phyloP scores from a whole-genome alignment of 202 grass and related monocot genomes.

The Carex arenaria region DNA sequence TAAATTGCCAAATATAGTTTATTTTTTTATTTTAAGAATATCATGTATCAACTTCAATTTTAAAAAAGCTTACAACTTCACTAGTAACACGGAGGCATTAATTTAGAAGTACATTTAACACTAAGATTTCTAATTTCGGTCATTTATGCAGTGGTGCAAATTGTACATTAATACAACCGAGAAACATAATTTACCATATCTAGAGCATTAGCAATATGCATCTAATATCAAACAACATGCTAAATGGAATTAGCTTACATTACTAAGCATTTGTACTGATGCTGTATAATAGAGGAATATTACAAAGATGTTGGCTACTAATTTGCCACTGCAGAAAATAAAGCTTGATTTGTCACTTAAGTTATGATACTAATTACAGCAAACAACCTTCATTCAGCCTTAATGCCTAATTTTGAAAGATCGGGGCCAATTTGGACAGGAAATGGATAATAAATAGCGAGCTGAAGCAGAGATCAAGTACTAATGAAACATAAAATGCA shows the following conservation, averaged over 20 bases:
- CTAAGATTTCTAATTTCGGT: neutral
- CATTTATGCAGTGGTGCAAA: neutral
- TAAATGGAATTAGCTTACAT: neutral
- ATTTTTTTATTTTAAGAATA: neutral
- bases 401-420: neutral
- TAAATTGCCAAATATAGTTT: constrained; percentile 4
- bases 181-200: constrained; percentile 7
- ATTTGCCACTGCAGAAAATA: neutral
- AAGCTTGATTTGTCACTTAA: neutral
- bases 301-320: neutral
- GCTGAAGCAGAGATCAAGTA: constrained; percentile 19
- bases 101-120: neutral
- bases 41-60: neutral
- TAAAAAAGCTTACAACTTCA: constrained; percentile 2
- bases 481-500: neutral
- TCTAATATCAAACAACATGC: neutral
- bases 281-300: too few relatives aligned
- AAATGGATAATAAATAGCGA: constrained; percentile 5
- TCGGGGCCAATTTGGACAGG: neutral
- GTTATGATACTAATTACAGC: constrained; percentile 13
- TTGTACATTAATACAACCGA: neutral
- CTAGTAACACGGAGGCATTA: neutral
- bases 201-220: neutral
- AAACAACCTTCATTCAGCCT: neutral
- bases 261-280: neutral